Conservation (phyloP, 768 basidiomycete species). For the Amanita muscaria region DNA sequence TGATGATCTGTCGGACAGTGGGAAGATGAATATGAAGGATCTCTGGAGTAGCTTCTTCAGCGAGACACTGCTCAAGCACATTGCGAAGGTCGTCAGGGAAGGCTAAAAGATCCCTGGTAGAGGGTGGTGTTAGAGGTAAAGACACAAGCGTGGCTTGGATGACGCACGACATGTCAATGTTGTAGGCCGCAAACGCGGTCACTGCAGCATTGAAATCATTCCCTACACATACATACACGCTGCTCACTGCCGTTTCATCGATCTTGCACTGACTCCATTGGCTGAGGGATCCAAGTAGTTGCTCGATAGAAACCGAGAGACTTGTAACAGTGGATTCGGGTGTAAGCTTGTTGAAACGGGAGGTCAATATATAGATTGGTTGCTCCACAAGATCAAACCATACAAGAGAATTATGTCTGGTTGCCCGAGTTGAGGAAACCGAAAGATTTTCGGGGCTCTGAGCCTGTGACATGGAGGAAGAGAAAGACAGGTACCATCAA, state of each 20-base stretch:
- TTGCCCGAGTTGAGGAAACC: constrained; percentile 3
- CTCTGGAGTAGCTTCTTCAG: constrained; percentile 80
- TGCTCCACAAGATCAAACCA: background rate
- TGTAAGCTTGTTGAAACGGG: constrained; percentile 40
- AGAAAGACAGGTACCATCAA: background rate
- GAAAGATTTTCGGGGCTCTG: constrained; percentile 8
- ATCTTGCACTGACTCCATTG: constrained; percentile 71
- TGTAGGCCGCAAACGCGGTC: constrained; percentile 74
- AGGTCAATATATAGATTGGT: background rate
- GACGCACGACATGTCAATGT: constrained; percentile 87
- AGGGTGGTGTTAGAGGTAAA: constrained; percentile 3
- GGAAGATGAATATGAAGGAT: constrained; percentile 88
- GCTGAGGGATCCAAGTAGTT: constrained; percentile 84
- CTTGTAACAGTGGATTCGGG: constrained; percentile 90
- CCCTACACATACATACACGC: constrained; percentile 92
- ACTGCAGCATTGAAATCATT: constrained; percentile 97
- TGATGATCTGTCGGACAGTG: constrained; percentile 86
- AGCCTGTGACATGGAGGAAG: constrained; percentile 2
- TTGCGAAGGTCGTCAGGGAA: constrained; percentile 86
- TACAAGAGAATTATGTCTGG: constrained; percentile 6
- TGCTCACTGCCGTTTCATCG: constrained; percentile 79
- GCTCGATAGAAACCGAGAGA: constrained; percentile 89
- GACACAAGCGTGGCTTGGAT: background rate
- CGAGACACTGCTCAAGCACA: constrained; percentile 84
- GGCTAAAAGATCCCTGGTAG: constrained; percentile 66